Percentiles rank a stretch among this genome's conserved stretches.
Conservation (phyloP, 768 basidiomycete species). For the Nidula microcarpa region DNA sequence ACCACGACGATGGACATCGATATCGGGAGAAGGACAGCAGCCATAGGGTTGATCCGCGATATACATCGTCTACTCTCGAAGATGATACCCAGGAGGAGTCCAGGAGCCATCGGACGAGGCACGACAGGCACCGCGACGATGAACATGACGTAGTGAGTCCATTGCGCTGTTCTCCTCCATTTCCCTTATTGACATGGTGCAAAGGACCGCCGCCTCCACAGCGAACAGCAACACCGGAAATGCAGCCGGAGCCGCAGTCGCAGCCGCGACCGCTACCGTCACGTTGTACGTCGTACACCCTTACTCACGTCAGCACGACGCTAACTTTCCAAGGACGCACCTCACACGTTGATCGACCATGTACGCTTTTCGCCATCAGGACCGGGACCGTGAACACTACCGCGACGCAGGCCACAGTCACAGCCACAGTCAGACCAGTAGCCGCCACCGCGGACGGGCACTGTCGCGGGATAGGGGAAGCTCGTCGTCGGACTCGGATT, state of each 20-base stretch:
- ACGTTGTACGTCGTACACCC: slow-evolving; percentile 1
- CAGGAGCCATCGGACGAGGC: no score
- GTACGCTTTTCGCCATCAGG: not conserved
- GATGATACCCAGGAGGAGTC: no score
- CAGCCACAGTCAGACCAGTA: not conserved
- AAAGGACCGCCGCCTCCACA: not conserved
- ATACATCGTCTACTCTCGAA: no score
- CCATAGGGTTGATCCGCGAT: no score
- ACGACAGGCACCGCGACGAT: no score
- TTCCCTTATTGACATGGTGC: no score
- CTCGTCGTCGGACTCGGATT: not conserved
- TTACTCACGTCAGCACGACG: not conserved
- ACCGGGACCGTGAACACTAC: not conserved
- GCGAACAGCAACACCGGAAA: not conserved
- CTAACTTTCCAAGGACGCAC: slow-evolving; percentile 8
- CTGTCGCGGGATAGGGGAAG: not conserved
- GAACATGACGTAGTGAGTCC: no score
- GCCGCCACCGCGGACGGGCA: not conserved
- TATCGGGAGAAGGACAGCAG: no score
- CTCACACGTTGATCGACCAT: not conserved
- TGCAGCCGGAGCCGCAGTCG: slow-evolving; percentile 10
- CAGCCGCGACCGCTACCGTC: slow-evolving; percentile 12
- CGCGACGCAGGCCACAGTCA: not conserved
- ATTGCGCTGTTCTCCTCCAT: no score
- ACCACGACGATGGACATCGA: no score